Evolutionary conservation across 2,329 filamentous ascomycete genomes (phyloP), one percentile per base, ranked within the genome.

Genomic region (Blastomyces gilchristii): DNA sequence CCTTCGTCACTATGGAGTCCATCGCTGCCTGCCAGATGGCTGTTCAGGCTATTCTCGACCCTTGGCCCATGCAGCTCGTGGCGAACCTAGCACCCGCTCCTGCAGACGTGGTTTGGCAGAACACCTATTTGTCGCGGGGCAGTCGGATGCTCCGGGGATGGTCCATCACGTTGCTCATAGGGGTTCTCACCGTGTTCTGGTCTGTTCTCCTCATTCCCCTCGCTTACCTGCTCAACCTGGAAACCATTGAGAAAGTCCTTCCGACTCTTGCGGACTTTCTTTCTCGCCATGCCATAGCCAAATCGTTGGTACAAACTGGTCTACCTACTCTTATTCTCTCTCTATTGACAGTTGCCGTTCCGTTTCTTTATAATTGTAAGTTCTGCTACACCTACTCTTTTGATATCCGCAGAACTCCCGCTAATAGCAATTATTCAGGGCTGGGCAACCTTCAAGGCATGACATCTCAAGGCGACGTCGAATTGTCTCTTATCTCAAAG

Each of bases 1-100:
- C 95, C 0, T 97, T 99, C 74, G 90, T 99, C 49, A 97, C 94
- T 0, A 95, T 99, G 91, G 90, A 97, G 77, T 94, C 91, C 3
- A 94, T 96, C 59, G 90, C 92, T 16, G 88, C 92, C 25, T 85
- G 84, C 67, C 94, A 99, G 78, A 96, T 97, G 91, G 90, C 92
- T 31, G 90, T 96, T 53, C 94, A 99, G 75, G 92, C 94, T 3
- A 87, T 96, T 12, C 85, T 99, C 61, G 93, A 97, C 71, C 91
- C 94, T 3, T 87, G 89, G 12, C 94, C 95, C 0, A 87, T 92
- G 63, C 88, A 89, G 65, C 82, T 99, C 6, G 80, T 96, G 62
- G 92, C 93, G 9, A 92, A 91, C 64, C 83, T 89, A 37, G 92
- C 93, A 2, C 94, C 94, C 0, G 87, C 93, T 1, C 94, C 94